Conservation (phyloP, 805 yeast species). For the Cyberlindnera mississippiensis region DNA sequence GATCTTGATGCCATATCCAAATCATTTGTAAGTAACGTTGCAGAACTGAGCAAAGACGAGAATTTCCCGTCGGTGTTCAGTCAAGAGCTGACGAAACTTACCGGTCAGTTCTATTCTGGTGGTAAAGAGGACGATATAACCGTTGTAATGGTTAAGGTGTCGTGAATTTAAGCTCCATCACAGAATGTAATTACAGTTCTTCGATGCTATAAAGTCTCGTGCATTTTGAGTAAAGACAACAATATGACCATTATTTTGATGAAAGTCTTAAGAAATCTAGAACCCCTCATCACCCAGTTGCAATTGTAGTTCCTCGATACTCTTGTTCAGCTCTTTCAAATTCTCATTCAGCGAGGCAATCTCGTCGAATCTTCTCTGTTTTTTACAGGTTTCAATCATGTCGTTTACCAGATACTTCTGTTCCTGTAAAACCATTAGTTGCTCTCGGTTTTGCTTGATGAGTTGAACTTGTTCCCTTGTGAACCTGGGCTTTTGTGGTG, state of each 20-base stretch:
- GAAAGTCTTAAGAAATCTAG: too few species aligned
- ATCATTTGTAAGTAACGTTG: conserved; percentile 62
- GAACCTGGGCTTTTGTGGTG: conserved; percentile 15
- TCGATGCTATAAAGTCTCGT: too few species aligned
- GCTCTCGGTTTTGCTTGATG: conserved; percentile 60
- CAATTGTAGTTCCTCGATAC: conserved; percentile 24
- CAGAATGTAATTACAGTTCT: too few species aligned
- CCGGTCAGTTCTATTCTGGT: conserved; percentile 72
- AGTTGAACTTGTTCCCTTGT: conserved; percentile 44
- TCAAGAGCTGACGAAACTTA: conserved; percentile 61
- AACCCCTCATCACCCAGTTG: conserved; percentile 56
- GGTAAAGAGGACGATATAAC: conserved; percentile 97
- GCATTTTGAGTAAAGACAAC: too few species aligned
- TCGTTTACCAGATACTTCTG: conserved; percentile 70
- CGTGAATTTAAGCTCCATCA: too few species aligned
- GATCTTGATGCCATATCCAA: conserved; percentile 46
- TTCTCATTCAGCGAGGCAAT: conserved; percentile 55
- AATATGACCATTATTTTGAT: too few species aligned
- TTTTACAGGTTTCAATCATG: conserved; percentile 58
- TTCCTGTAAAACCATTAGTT: conserved; percentile 82
- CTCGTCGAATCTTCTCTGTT: conserved; percentile 74
- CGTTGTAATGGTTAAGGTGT: conserved; percentile 57
- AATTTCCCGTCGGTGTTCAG: conserved; percentile 82
- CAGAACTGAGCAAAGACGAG: conserved; percentile 64
- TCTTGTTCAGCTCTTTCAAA: conserved; percentile 28